A percentile compares a stretch with the other conserved stretches of the same genome.
phyloP scores from a whole-genome alignment of 2,329 filamentous ascomycete species.

The Alternaria sp. region DNA sequence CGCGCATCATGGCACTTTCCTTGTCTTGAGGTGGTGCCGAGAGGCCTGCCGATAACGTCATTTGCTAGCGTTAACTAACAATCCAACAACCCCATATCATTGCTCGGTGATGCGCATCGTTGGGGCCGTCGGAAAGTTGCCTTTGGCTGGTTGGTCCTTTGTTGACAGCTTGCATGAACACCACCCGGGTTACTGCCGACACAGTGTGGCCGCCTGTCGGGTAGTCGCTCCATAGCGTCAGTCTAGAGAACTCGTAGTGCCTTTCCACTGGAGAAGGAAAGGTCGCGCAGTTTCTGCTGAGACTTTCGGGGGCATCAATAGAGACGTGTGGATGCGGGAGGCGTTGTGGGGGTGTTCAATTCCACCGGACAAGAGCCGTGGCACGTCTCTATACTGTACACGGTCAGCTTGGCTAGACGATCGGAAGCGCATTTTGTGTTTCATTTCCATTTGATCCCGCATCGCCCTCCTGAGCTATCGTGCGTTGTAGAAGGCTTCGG shows the following conservation, averaged over 20 bases:
- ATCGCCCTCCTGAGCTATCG: not conserved
- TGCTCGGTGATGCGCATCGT: slow-evolving; percentile 20
- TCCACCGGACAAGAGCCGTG: not conserved
- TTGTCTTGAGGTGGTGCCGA: slow-evolving; percentile 15
- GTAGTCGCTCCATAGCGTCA: not conserved
- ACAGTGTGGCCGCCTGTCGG: slow-evolving; percentile 5
- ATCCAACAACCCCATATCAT: slow-evolving; percentile 15
- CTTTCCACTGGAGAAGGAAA: not conserved
- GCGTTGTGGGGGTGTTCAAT: not conserved
- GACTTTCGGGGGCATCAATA: not conserved
- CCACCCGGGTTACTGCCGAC: slow-evolving; percentile 11
- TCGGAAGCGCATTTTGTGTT: not conserved
- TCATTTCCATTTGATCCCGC: not conserved
- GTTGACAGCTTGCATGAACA: slow-evolving; percentile 7
- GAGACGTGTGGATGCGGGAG: slow-evolving; percentile 1
- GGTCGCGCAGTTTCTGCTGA: not conserved
- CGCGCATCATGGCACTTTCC: slow-evolving; percentile 13
- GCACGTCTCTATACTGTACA: not conserved
- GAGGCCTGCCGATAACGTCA: slow-evolving; percentile 27
- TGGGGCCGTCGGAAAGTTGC: slow-evolving; percentile 2
- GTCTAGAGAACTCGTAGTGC: not conserved
- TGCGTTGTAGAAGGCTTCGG: not conserved
- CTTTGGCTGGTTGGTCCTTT: slow-evolving; percentile 10
- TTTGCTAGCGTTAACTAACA: slow-evolving; percentile 16
- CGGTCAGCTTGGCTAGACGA: not conserved